A percentile compares a stretch with the other conserved stretches of the same genome.
These are phyloP conservation scores for Lactarius akahatsu DNA, from an alignment of 768 basidiomycete genomes.

Conservation along the genomic window DNA sequence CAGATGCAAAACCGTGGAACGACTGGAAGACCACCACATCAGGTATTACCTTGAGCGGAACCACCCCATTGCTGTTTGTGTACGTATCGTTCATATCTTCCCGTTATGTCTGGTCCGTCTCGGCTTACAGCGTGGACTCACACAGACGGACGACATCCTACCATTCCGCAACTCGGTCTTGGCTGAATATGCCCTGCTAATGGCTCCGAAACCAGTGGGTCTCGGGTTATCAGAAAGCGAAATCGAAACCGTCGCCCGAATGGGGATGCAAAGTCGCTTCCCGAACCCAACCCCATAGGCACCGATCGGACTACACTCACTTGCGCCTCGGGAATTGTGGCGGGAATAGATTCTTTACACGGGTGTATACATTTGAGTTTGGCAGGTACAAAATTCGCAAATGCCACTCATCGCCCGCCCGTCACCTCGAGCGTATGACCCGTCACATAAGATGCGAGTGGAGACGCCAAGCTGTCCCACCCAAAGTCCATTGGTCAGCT, in stretches of 20 bases:
- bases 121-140: conserved; percentile 14
- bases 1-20: conserved; percentile 68
- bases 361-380: conserved; percentile 11
- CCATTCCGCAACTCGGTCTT: conserved; percentile 73
- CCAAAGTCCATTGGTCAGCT: conserved; percentile 22
- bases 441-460: conserved; percentile 74
- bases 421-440: conserved; percentile 86
- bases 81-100: conserved; percentile 39
- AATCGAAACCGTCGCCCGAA: conserved; percentile 54
- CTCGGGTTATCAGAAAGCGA: conserved; percentile 63
- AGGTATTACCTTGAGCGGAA: conserved; percentile 57
- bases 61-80: conserved; percentile 77
- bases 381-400: conserved; percentile 12
- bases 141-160: conserved; percentile 81
- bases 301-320: conserved; percentile 19
- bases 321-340: conserved; percentile 11
- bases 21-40: conserved; percentile 72
- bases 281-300: conserved; percentile 5
- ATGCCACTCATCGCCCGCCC: conserved; percentile 48
- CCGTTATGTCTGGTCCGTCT: conserved; percentile 6
- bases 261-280: conserved; percentile 54
- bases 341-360: conserved; percentile 15
- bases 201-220: conserved; percentile 70
- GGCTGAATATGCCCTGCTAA: conserved; percentile 76
- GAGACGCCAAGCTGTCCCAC: conserved; percentile 62